Evolutionary conservation across 495 filamentous ascomycete species (phyloP).

Genomic region (Entonaema liquescens): DNA sequence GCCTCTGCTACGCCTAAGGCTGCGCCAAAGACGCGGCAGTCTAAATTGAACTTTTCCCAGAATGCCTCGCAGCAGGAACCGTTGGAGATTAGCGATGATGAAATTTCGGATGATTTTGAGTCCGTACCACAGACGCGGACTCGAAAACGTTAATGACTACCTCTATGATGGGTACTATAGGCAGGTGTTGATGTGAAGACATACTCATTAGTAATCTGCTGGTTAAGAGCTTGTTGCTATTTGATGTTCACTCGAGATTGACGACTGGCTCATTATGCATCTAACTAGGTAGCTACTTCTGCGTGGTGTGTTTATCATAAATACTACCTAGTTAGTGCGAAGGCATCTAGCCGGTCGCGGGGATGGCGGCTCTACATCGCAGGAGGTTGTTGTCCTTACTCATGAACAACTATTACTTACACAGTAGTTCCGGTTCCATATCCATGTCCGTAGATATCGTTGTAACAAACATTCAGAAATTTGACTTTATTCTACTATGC

Average conservation of each 20-base stretch:
- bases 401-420: no score
- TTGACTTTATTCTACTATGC: not conserved
- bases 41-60: constrained; percentile 76
- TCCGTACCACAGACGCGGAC: constrained; percentile 51
- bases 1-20: constrained; percentile 44
- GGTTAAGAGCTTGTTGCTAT: not conserved
- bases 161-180: no score
- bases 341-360: no score
- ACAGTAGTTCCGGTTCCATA: not conserved
- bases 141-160: constrained; percentile 31
- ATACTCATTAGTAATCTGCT: not conserved
- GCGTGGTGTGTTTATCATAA: not conserved
- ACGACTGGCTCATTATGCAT: not conserved
- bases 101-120: constrained; percentile 86
- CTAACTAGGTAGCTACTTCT: not conserved
- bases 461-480: not conserved
- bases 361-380: no score
- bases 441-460: not conserved
- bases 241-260: not conserved
- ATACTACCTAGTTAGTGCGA: not conserved
- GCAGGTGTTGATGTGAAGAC: not conserved
- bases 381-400: no score
- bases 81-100: constrained; percentile 75
- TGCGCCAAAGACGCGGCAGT: constrained; percentile 62
- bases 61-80: constrained; percentile 54